These are phyloP conservation scores for Stachybotrys elegans DNA, from an alignment of 2,329 filamentous ascomycete genomes.

Conservation along the genomic window DNA sequence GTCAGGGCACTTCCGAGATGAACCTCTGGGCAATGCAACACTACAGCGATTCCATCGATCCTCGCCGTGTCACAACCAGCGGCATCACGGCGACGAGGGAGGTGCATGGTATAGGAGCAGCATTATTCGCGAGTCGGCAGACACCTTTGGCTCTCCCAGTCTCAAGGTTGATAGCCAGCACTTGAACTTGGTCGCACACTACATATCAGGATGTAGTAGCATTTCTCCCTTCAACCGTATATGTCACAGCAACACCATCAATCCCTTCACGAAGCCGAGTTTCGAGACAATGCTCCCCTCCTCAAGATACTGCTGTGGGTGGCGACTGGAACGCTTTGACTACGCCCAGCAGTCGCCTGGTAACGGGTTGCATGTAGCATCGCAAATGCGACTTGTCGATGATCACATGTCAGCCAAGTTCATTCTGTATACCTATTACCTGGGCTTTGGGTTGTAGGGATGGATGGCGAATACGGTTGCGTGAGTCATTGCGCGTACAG, in stretches of 20 bases:
- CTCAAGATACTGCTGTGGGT: slow-evolving; percentile 87
- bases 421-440: too few relatives aligned
- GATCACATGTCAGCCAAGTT: too few relatives aligned
- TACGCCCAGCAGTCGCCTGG: slow-evolving; percentile 81
- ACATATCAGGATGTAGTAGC: slow-evolving; percentile 90
- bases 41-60: slow-evolving; percentile 79
- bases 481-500: too few relatives aligned
- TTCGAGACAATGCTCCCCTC: slow-evolving; percentile 96
- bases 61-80: slow-evolving; percentile 84
- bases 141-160: slow-evolving; percentile 84
- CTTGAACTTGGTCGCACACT: slow-evolving; percentile 90
- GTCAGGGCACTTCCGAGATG: slow-evolving; percentile 66
- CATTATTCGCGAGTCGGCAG: slow-evolving; percentile 80
- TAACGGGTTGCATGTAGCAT: slow-evolving; percentile 84
- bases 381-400: too few relatives aligned
- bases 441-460: too few relatives aligned
- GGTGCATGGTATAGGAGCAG: slow-evolving; percentile 88
- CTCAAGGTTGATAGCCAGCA: slow-evolving; percentile 91
- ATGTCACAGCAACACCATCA: slow-evolving; percentile 77
- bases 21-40: slow-evolving; percentile 90
- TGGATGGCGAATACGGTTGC: too few relatives aligned
- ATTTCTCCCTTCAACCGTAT: slow-evolving; percentile 93
- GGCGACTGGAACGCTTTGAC: slow-evolving; percentile 85
- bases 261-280: slow-evolving; percentile 97
- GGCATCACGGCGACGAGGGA: slow-evolving; percentile 81